Base-by-base conservation (phyloP, 352 stramenopile genomes). In the Thalassiosira exigua region DNA sequence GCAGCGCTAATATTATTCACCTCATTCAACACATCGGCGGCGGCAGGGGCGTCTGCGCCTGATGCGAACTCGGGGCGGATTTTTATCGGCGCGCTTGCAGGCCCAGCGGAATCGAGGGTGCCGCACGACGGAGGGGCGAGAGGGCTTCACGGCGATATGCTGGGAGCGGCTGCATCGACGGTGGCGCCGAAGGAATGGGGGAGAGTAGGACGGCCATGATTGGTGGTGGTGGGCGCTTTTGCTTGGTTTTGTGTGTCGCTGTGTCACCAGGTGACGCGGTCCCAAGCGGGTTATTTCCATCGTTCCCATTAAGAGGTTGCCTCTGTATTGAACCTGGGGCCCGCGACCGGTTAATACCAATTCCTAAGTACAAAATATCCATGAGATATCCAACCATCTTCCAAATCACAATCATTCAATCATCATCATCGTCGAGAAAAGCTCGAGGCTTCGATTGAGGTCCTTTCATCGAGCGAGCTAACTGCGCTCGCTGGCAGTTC, bases 1-100 rank as follows among this genome's bases (percentile, higher is more conserved):
- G 39, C 39, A 48, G 39, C n/a, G 39, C 39, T 48, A 48, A 48
- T 48, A 48, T 48, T 48, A 48, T 48, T 48, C 39, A 48, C 39
- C 39, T 48, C 39, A 48, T 48, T 48, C 39, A 48, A 48, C 39
- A 48, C 39, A 48, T 48, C 39, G 39, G 39, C 39, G 39, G 39
- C n/a, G 39, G 39, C 39, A 48, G 39, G 39, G 39, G 39, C n/a
- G 39, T 48, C 39, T 48, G 39, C 39, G 39, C 39, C 39, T 48
- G 39, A 48, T 48, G 39, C 39, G 39, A 48, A 48, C 11, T 48
- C 39, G 39, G 39, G 39, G 39, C 39, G 39, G 39, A 48, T 17
- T 48, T 48, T 48, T 21, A 56, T 9, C 46, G 5, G 46, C 46
- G 46, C 46, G 46, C 46, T 56, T 5, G 46, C n/a, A 21, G 46